phyloP scores from a whole-genome alignment of 768 basidiomycete genomes.

The Lactarius hengduanensis region DNA sequence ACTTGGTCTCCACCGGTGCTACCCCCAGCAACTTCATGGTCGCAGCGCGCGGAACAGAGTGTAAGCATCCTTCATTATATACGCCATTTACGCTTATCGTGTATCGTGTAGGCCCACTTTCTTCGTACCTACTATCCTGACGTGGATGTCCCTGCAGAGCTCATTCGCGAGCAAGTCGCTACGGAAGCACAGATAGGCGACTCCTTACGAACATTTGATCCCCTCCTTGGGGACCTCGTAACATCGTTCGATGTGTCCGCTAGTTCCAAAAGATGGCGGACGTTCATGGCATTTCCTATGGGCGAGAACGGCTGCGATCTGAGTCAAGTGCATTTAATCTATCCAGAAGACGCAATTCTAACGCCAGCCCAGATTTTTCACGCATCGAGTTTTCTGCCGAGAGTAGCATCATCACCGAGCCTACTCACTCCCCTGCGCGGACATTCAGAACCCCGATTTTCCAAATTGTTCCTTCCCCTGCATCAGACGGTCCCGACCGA shows the following conservation, averaged over 20 bases:
- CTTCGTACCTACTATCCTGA: conserved; percentile 71
- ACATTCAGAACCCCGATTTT: conserved; percentile 67
- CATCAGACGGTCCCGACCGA: conserved; percentile 3
- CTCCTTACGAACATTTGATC: conserved; percentile 51
- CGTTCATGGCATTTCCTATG: conserved; percentile 60
- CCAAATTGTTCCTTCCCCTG: conserved; percentile 45
- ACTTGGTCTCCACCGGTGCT: conserved; percentile 44
- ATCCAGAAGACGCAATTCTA: background rate
- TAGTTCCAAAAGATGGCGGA: conserved; percentile 30
- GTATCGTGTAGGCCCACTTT: conserved; percentile 58
- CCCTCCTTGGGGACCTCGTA: conserved; percentile 54
- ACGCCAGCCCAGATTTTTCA: conserved; percentile 48
- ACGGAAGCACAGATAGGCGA: conserved; percentile 42
- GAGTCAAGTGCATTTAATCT: conserved; percentile 46
- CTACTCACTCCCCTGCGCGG: conserved; percentile 42
- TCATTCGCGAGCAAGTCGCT: conserved; percentile 58
- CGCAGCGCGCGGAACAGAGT: conserved; percentile 61
- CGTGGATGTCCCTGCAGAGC: conserved; percentile 62
- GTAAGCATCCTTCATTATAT: conserved; percentile 40
- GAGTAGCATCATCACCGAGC: conserved; percentile 38
- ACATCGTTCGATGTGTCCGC: conserved; percentile 40
- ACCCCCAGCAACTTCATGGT: conserved; percentile 37
- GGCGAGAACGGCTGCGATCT: conserved; percentile 58
- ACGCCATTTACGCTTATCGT: conserved; percentile 7
- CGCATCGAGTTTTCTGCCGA: conserved; percentile 36